Conservation (phyloP, 345 rosid species). For the Euphorbia lathyris region DNA sequence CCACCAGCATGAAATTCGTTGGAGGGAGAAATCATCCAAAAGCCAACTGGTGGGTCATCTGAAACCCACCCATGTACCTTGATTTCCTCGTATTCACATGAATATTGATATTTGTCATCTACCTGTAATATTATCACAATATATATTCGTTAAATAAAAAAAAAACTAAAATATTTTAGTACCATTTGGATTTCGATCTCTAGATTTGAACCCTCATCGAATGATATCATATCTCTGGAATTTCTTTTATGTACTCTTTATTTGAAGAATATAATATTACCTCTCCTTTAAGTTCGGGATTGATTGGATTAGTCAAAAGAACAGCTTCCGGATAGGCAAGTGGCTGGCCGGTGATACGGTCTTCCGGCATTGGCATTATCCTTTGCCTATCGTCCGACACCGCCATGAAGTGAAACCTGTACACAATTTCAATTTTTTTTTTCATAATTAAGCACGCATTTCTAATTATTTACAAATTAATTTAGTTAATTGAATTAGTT, state of each 20-base stretch:
- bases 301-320: slow-evolving; percentile 11
- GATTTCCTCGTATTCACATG: slow-evolving; percentile 15
- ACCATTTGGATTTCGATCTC: no score
- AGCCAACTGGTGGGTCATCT: slow-evolving; percentile 7
- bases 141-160: no score
- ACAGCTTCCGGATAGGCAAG: slow-evolving; percentile 20
- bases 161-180: no score
- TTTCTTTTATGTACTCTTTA: no score
- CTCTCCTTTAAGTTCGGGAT: slow-evolving; percentile 19
- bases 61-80: slow-evolving; percentile 25
- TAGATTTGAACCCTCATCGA: no score
- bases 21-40: slow-evolving; percentile 24
- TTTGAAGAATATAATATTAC: no score
- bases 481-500: neutral
- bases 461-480: neutral
- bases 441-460: neutral
- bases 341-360: slow-evolving; percentile 1
- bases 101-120: slow-evolving; percentile 28
- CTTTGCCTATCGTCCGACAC: slow-evolving; percentile 65
- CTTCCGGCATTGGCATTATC: slow-evolving; percentile 56
- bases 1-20: slow-evolving; percentile 18
- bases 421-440: neutral
- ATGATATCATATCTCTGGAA: no score
- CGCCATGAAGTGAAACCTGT: slow-evolving; percentile 81
- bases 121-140: no score